Base-by-base conservation (phyloP, 345 rosid species). In the Dimocarpus longan region DNA sequence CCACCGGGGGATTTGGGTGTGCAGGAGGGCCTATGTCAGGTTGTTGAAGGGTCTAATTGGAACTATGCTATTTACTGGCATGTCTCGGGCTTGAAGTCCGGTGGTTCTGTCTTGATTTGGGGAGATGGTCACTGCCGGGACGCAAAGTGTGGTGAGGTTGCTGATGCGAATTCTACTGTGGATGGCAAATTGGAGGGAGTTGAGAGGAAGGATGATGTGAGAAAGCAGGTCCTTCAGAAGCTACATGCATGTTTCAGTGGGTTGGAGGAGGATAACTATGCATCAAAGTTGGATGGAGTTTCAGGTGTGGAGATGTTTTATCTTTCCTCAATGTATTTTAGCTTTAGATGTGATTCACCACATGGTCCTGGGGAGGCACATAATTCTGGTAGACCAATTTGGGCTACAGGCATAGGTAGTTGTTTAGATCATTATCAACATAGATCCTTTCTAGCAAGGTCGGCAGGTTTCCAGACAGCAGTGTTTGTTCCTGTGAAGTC, bases 21-120 rank as follows among this genome's bases (percentile, higher is more conserved):
- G 43, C 95, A 88, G 65, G 90, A 88, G 82, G 87, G 88, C 68
- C 81, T 95, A 37, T 75, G 85, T 71, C 91, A 91, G 82, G 69
- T 94, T 28, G 86, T 90, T 15, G 97, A 94, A 68, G 87, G 93
- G 11, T 89, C 91, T 11, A 84, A 86, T 80, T 94, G 98, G 99
- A 93, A 88, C 71, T 92, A 96, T 68, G 92, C 90, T 3, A 84
- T 94, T 77, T 91, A 89, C 86, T 96, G 98, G 97, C 76, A 82
- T 16, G 90, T 85, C 2, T 86, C 88, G 0, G 83, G 83, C 74
- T 82, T 88, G 66, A 90, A 85, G 84, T 88, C 97, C 5, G 95
- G 93, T 18, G 98, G 91, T 42, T 80, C 88, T 24, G 76, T 90
- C 80, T 86, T 95, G 89, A 78, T 84, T 40, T 95, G 97, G 97